These are phyloP conservation scores for Colletotrichum cuscutae DNA, from an alignment of 2,329 filamentous ascomycete genomes.

Conservation along the genomic window DNA sequence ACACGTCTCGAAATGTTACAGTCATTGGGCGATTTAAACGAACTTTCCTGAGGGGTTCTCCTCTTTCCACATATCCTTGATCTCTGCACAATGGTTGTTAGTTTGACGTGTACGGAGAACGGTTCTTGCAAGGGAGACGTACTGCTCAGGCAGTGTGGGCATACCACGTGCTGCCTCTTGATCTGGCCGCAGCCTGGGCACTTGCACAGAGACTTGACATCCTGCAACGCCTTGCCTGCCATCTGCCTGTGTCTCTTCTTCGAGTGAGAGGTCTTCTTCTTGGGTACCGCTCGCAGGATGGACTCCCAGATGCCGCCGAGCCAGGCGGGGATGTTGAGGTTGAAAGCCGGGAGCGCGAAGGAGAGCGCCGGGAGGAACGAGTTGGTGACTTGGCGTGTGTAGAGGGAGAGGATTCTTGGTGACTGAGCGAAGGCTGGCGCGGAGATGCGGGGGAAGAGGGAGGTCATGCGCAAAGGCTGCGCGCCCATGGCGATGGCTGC, in stretches of 20 bases:
- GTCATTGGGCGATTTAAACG: constrained; percentile 37
- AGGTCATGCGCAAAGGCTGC: constrained; percentile 40
- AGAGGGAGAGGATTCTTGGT: constrained; percentile 55
- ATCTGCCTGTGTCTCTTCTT: constrained; percentile 94
- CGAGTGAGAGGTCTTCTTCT: constrained; percentile 98
- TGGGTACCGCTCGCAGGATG: constrained; percentile 90
- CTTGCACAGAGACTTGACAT: constrained; percentile 86
- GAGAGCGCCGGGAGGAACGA: constrained; percentile 64
- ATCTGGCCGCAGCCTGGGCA: constrained; percentile 89
- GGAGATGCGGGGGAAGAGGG: constrained; percentile 67
- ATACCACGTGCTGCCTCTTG: constrained; percentile 91
- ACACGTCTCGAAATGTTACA: constrained; percentile 39
- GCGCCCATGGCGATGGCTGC: constrained; percentile 46
- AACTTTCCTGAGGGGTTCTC: constrained; percentile 49
- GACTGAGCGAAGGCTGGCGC: constrained; percentile 52
- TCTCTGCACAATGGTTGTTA: constrained; percentile 48
- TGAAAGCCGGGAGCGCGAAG: constrained; percentile 70
- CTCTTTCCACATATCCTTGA: constrained; percentile 56
- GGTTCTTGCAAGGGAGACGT: constrained; percentile 47
- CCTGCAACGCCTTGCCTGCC: constrained; percentile 94
- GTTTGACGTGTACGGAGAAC: background rate
- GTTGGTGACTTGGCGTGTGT: constrained; percentile 56
- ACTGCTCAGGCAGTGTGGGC: constrained; percentile 88
- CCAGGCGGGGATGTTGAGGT: constrained; percentile 65
- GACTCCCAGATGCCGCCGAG: constrained; percentile 92